Base-by-base conservation (phyloP, 2,329 filamentous ascomycete genomes). In the Amauroascus verrucosus region DNA sequence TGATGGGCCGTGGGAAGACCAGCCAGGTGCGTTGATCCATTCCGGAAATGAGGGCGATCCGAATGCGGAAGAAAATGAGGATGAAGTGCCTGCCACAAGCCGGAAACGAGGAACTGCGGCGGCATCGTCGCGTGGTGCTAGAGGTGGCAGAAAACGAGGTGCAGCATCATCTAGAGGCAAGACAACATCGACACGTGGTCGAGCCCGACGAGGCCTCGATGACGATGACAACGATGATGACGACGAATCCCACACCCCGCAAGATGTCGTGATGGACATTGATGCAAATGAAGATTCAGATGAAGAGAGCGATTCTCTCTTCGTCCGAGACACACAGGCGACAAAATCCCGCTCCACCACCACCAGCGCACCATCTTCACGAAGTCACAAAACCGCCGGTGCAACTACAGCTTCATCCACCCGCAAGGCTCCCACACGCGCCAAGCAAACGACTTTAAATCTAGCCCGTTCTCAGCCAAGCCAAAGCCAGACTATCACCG, bases 1-100 rank as follows among this genome's bases (percentile, higher is more conserved):
- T 24, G 85, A 95, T 48, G 93, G 90, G 0, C 77, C 78, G 48
- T 97, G 91, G 90, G 85, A 85, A 56, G 85, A 93, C 46, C 82
- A 88, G 55, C 81, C 86, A 0, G 83, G 80, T 6, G 86, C 84
- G 1, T 67, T 82, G 4, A 75, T 82, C 43, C 71, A 71, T 54
- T 75, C 78, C n/a, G 66, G 73, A 18, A 70, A 77, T 56, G 72
- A 73, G 18, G 77, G 74, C 14, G 73, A 73, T 13, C 66, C 64
- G 11, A 61, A 64, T n/a, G 71, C 71, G 33, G 74, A 72, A 33
- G 71, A 74, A 30, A 72, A 74, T 14, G 64, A 70, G 13, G 72
- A 77, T 54, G 72, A 76, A 45, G 76, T 74, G 24, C 70, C 70
- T 1, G 63, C 65, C 51, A 59, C 60, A 55, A 57, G 69, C 18